Base-by-base conservation (phyloP, 257 asterid genomes). In the Oldenlandia corymbosa region DNA sequence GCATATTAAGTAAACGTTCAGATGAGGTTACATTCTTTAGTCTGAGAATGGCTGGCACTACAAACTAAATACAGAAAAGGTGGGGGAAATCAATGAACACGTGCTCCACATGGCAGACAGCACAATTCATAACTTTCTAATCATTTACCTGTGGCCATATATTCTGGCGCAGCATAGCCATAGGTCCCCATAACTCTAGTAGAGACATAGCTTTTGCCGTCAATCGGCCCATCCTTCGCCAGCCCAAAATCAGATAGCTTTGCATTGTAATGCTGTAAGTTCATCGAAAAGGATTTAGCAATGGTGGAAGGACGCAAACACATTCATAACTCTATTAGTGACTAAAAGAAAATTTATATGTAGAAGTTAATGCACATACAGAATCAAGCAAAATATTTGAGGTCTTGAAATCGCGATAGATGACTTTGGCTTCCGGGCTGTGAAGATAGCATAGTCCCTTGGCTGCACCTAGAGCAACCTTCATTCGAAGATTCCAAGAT, bases 101-200 rank as follows among this genome's bases (percentile, higher is more conserved):
- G 2, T 39, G 43, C 43, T 1, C 2, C 12, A 13, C 7, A 39
- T 39, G 43, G 43, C 1, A 56, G 14, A 30, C 37, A 53, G 37
- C 37, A 24, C 34, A 55, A 32, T 62, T 30, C 20, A 1, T n/a
- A 42, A 46, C 8, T 10, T 28, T 10, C n/a, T 1, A 5, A 10
- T n/a, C 9, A 18, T 10, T 7, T 56, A 79, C 84, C 84, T 48
- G 81, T 79, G 64, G 79, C 79, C 70, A 75, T 63, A 54, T 79
- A 79, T 60, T 79, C 84, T 0, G 84, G 84, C 53, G 84, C 81
- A 0, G 84, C 84, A 70, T 79, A 79, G 14, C 84, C 84, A 60
- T 76, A 79, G 8, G 84, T 79, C 5, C 81, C 84, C 81, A 75
- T 75, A 13, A 79, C 77, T 67, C 84, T 62, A 8, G 84, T 79